Percentiles rank a stretch among this genome's conserved stretches.
Conservation (phyloP, 495 filamentous ascomycete genomes). For the Cladorrhinum samala region DNA sequence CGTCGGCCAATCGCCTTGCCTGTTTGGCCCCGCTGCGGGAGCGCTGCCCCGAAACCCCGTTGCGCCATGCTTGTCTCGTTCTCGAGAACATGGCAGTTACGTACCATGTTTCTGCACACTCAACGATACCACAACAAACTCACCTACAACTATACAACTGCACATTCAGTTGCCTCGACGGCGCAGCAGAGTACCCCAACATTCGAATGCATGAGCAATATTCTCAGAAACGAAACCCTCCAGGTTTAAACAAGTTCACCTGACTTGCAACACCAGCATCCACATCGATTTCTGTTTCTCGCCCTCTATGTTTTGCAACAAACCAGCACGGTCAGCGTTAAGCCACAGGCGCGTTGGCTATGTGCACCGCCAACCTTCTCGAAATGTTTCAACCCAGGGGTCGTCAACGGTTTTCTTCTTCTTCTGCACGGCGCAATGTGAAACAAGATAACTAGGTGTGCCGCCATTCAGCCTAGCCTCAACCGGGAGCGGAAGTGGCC, state of each 20-base stretch:
- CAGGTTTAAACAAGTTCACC: too few species aligned
- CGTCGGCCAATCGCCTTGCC: slow-evolving; percentile 16
- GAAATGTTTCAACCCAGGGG: slow-evolving; percentile 19
- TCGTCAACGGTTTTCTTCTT: too few species aligned
- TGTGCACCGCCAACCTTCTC: slow-evolving; percentile 9
- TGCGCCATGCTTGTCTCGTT: slow-evolving; percentile 1
- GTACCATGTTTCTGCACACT: background rate
- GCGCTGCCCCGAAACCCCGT: slow-evolving; percentile 24
- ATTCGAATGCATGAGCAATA: too few species aligned
- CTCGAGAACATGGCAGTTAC: slow-evolving; percentile 9
- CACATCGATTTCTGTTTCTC: too few species aligned
- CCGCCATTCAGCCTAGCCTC: slow-evolving; percentile 22
- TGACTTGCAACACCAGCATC: too few species aligned
- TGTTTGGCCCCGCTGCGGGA: slow-evolving; percentile 18
- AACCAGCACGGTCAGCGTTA: too few species aligned
- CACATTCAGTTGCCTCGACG: background rate
- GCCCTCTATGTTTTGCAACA: too few species aligned
- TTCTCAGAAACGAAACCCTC: too few species aligned
- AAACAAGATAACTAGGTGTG: slow-evolving; percentile 12
- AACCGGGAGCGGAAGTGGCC: slow-evolving; percentile 13
- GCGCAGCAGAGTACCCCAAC: background rate
- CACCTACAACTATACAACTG: background rate
- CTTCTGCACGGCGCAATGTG: slow-evolving; percentile 8
- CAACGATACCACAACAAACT: background rate
- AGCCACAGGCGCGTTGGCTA: background rate